Evolutionary conservation across 2,329 filamentous ascomycete genomes (phyloP).

Genomic region (Leptographium procerum): DNA sequence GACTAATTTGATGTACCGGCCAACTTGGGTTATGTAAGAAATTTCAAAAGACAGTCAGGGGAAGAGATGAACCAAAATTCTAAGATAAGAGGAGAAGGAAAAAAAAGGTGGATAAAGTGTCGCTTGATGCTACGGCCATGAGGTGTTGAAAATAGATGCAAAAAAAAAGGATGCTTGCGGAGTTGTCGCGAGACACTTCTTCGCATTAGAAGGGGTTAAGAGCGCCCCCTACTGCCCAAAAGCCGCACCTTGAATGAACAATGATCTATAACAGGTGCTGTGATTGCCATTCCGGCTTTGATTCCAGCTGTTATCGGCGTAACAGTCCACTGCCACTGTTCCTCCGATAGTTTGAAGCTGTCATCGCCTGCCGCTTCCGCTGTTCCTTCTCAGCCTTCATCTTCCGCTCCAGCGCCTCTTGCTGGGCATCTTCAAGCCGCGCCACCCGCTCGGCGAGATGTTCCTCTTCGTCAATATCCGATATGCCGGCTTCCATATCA

Average conservation of each 20-base stretch:
- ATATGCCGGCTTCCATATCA: constrained; percentile 68
- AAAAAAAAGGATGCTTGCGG: background rate
- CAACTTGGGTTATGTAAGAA: background rate
- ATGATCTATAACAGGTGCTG: background rate
- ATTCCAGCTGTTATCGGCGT: background rate
- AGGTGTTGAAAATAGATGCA: background rate
- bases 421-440: constrained; percentile 54
- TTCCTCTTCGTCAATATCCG: constrained; percentile 66
- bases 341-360: background rate
- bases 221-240: background rate
- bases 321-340: background rate
- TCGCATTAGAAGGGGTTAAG: background rate
- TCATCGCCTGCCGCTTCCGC: constrained; percentile 24
- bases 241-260: background rate
- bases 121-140: background rate
- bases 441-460: constrained; percentile 48
- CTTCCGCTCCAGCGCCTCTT: constrained; percentile 49
- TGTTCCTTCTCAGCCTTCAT: constrained; percentile 54
- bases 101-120: background rate
- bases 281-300: background rate
- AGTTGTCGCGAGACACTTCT: background rate
- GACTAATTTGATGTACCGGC: too few relatives aligned
- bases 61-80: background rate
- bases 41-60: background rate
- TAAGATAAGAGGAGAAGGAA: too few relatives aligned